Conservation (phyloP, 2,329 filamentous ascomycete genomes). For the Colletotrichum caudatum region DNA sequence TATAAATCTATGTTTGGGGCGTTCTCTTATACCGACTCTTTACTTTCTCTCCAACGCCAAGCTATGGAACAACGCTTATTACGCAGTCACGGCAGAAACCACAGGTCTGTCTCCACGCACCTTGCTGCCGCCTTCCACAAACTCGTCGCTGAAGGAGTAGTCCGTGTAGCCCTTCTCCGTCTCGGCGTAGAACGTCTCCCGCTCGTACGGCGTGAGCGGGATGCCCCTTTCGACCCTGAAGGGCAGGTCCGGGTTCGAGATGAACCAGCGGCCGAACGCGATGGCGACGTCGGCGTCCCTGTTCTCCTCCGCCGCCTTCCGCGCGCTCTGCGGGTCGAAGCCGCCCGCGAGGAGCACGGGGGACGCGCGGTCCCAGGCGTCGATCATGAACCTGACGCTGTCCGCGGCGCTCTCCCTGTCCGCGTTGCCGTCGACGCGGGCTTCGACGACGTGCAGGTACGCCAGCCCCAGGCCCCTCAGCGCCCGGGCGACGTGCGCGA, state of each 20-base stretch:
- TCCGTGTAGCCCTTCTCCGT: not conserved
- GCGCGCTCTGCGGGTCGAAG: not conserved
- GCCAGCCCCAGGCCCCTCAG: not conserved
- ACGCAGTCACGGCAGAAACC: not conserved
- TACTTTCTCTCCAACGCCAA: too few species aligned
- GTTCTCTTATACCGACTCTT: not conserved
- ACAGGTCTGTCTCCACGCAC: too few species aligned
- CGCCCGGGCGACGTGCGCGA: conserved; percentile 63
- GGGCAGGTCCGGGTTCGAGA: not conserved
- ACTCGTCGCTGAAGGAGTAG: not conserved
- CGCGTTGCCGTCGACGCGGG: not conserved
- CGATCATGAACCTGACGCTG: not conserved
- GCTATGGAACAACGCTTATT: not conserved
- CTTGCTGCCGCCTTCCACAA: not conserved
- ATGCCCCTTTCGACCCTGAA: not conserved
- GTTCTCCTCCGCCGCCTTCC: not conserved
- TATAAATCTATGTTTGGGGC: too few species aligned
- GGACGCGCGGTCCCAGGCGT: not conserved
- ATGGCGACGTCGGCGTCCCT: not conserved
- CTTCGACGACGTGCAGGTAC: not conserved
- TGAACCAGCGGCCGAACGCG: not conserved
- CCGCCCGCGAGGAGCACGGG: not conserved
- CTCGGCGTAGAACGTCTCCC: not conserved
- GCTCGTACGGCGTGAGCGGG: not conserved
- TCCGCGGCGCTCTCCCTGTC: not conserved